Conservation (phyloP, 352 stramenopile species). For the Peronospora belbahrii region DNA sequence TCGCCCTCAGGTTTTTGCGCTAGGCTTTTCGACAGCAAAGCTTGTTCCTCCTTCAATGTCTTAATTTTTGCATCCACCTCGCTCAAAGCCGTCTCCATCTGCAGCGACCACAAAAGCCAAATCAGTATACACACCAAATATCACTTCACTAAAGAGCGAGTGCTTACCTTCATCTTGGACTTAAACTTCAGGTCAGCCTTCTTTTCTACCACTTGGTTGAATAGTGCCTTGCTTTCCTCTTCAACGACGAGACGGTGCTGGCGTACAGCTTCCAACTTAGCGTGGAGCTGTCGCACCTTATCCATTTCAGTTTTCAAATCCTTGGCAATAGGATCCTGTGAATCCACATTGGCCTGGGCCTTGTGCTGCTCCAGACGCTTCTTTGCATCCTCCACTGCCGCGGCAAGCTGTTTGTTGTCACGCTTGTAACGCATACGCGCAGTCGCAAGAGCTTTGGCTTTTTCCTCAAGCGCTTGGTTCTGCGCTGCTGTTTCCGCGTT, state of each 20-base stretch:
- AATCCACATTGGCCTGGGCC: slow-evolving; percentile 60
- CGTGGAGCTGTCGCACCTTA: slow-evolving; percentile 73
- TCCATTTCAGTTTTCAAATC: slow-evolving; percentile 83
- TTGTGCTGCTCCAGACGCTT: slow-evolving; percentile 78
- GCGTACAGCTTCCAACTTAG: slow-evolving; percentile 77
- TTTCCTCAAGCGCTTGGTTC: slow-evolving; percentile 82
- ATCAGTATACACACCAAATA: neutral
- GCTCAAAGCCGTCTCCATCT: slow-evolving; percentile 76
- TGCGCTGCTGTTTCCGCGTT: slow-evolving; percentile 77
- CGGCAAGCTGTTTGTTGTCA: slow-evolving; percentile 75
- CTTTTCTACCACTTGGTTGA: slow-evolving; percentile 86
- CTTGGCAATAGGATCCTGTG: slow-evolving; percentile 69
- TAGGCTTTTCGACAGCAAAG: slow-evolving; percentile 64
- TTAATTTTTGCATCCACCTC: slow-evolving; percentile 79
- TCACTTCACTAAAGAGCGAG: neutral
- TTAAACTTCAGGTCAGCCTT: slow-evolving; percentile 86
- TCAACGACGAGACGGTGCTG: slow-evolving; percentile 81
- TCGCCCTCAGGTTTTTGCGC: slow-evolving; percentile 70
- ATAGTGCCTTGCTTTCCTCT: slow-evolving; percentile 85
- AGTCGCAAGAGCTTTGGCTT: slow-evolving; percentile 79
- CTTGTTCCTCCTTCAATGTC: slow-evolving; percentile 75
- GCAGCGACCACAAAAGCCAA: neutral
- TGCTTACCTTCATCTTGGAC: slow-evolving; percentile 77
- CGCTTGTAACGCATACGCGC: slow-evolving; percentile 86
- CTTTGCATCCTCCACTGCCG: slow-evolving; percentile 72